phyloP scores from a whole-genome alignment of 805 yeast genomes.

The Zygosaccharomyces bisporus region DNA sequence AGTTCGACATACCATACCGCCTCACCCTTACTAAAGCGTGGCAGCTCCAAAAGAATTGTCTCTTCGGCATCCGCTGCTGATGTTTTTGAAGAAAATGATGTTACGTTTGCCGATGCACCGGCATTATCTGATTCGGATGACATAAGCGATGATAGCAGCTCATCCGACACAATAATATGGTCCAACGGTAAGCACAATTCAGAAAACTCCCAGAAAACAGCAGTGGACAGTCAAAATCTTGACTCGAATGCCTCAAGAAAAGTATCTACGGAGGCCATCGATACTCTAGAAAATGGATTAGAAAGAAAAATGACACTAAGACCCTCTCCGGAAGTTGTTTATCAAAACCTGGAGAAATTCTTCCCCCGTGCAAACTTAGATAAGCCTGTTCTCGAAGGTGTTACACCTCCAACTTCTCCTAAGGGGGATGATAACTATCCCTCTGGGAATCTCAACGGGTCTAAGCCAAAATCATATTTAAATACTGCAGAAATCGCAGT shows the following conservation, averaged over 20 bases:
- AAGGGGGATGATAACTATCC: slow-evolving; percentile 25
- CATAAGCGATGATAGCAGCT: slow-evolving; percentile 35
- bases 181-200: slow-evolving; percentile 5
- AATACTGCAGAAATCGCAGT: neutral
- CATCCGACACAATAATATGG: slow-evolving; percentile 29
- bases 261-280: slow-evolving; percentile 11
- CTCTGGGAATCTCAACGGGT: slow-evolving; percentile 4
- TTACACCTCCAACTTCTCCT: slow-evolving; percentile 56
- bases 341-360: slow-evolving; percentile 83
- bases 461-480: neutral
- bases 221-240: neutral
- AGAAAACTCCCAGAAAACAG: slow-evolving; percentile 4
- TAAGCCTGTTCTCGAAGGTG: slow-evolving; percentile 79
- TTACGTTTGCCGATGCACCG: slow-evolving; percentile 76
- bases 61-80: slow-evolving; percentile 41
- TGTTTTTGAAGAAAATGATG: slow-evolving; percentile 64
- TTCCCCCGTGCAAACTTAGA: slow-evolving; percentile 93
- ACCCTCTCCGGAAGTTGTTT: slow-evolving; percentile 93
- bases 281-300: slow-evolving; percentile 2
- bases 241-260: slow-evolving; percentile 3
- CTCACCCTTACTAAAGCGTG: slow-evolving; percentile 30
- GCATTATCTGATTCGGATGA: slow-evolving; percentile 49
- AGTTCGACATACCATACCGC: slow-evolving; percentile 23
- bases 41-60: slow-evolving; percentile 34
- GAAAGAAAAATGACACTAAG: slow-evolving; percentile 63